These are phyloP conservation scores for Globisporangium cystogenes DNA, from an alignment of 352 stramenopile species.

Conservation along the genomic window DNA sequence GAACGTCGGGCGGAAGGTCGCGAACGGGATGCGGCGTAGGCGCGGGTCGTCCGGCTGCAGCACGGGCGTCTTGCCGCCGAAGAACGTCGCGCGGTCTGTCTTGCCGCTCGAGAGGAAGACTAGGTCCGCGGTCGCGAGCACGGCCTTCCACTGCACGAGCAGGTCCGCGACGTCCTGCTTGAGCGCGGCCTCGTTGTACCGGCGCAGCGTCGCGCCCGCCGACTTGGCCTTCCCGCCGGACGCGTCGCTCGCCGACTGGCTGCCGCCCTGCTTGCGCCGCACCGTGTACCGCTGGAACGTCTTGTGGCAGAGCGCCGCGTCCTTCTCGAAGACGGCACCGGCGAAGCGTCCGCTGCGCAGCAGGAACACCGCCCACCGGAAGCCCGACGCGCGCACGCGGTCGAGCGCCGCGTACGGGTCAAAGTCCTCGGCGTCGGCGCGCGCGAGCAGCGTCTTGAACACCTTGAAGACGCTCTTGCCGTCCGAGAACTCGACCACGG, in stretches of 20 bases:
- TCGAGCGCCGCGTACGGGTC: conserved; percentile 52
- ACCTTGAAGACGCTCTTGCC: conserved; percentile 73
- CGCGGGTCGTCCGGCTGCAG: conserved; percentile 54
- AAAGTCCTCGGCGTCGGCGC: conserved; percentile 43
- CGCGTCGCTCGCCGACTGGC: conserved; percentile 86
- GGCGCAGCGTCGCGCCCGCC: conserved; percentile 87
- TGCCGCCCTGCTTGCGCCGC: conserved; percentile 91
- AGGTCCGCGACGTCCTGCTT: conserved; percentile 86
- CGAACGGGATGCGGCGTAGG: conserved; percentile 77
- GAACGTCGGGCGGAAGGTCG: conserved; percentile 81
- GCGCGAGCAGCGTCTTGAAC: conserved; percentile 59
- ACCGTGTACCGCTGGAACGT: conserved; percentile 93
- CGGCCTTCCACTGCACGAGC: conserved; percentile 75
- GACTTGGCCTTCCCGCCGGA: conserved; percentile 87
- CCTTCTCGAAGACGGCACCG: conserved; percentile 84
- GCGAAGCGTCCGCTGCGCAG: conserved; percentile 91
- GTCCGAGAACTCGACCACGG: conserved; percentile 78
- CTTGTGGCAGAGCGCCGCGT: conserved; percentile 89
- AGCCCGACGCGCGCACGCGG: conserved; percentile 43
- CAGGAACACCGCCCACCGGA: conserved; percentile 85
- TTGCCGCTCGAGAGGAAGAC: conserved; percentile 75
- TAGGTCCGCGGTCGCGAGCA: conserved; percentile 40
- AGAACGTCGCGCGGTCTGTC: conserved; percentile 74
- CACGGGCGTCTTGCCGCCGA: conserved; percentile 62
- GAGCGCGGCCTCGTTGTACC: conserved; percentile 89